phyloP scores from a whole-genome alignment of 306 rosid genomes.

The Medicago lupulina region DNA sequence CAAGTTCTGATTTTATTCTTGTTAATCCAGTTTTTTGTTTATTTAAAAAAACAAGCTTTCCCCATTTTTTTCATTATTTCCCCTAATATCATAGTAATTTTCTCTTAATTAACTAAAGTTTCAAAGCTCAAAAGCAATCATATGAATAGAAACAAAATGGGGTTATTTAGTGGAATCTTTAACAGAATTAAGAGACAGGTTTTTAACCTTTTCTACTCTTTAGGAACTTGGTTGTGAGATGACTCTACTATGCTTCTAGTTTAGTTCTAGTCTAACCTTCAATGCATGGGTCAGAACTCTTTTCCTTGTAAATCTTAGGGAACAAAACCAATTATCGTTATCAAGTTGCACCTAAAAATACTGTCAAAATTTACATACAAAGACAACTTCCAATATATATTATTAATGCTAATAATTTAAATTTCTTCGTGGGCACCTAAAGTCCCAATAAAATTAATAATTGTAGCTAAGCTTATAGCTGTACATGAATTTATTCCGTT shows the following conservation, averaged over 20 bases:
- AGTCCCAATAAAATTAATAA: constrained; percentile 23
- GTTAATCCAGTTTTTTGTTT: too few species aligned
- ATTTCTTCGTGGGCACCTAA: background rate
- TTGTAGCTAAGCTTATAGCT: constrained; percentile 10
- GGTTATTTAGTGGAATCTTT: background rate
- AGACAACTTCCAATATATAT: background rate
- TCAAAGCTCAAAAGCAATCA: background rate
- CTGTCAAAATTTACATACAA: background rate
- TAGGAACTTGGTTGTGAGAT: background rate
- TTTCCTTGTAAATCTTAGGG: background rate
- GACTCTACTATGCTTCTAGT: background rate
- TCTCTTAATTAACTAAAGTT: background rate
- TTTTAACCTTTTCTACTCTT: background rate
- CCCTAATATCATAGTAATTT: background rate
- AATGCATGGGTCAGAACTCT: background rate
- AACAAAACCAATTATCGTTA: background rate
- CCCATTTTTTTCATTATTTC: background rate
- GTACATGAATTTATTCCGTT: constrained; percentile 7
- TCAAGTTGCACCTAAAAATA: background rate
- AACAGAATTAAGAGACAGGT: background rate
- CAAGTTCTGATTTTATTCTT: too few species aligned
- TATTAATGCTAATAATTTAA: background rate
- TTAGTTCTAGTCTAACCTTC: background rate
- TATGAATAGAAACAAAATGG: background rate
- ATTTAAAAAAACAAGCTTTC: too few species aligned